Conservation (phyloP, 805 yeast genomes). For the Schwanniomyces occidentalis region DNA sequence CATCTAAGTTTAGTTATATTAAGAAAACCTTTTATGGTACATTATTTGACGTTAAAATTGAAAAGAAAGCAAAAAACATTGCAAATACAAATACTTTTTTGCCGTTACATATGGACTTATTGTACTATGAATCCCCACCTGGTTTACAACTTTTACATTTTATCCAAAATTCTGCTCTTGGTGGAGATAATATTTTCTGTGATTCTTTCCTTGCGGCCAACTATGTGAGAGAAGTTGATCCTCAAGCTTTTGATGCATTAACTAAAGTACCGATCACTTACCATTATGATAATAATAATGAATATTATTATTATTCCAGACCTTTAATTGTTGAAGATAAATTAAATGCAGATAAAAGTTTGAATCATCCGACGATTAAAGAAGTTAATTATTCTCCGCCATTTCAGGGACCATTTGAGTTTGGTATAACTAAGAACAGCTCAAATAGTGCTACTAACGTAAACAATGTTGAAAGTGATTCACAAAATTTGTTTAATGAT, state of each 20-base stretch:
- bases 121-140: conserved; percentile 80
- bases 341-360: conserved; percentile 11
- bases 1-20: conserved; percentile 63
- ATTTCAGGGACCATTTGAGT: conserved; percentile 76
- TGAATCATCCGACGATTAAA: conserved; percentile 36
- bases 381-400: conserved; percentile 79
- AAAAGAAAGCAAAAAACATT: conserved; percentile 56
- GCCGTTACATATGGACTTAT: conserved; percentile 76
- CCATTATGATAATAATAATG: conserved; percentile 63
- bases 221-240: conserved; percentile 54
- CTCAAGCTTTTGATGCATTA: conserved; percentile 63
- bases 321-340: conserved; percentile 62
- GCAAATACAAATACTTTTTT: conserved; percentile 66
- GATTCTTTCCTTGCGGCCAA: conserved; percentile 70
- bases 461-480: conserved; percentile 29
- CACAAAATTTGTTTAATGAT: conserved; percentile 45
- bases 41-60: conserved; percentile 62
- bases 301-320: conserved; percentile 60
- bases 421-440: conserved; percentile 42
- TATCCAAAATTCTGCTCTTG: conserved; percentile 52
- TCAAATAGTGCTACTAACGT: conserved; percentile 36
- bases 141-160: conserved; percentile 72
- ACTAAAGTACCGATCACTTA: conserved; percentile 64
- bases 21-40: conserved; percentile 72
- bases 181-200: conserved; percentile 69